Base-by-base conservation (phyloP, 2,329 filamentous ascomycete genomes). In the Fusarium pseudocircinatum region DNA sequence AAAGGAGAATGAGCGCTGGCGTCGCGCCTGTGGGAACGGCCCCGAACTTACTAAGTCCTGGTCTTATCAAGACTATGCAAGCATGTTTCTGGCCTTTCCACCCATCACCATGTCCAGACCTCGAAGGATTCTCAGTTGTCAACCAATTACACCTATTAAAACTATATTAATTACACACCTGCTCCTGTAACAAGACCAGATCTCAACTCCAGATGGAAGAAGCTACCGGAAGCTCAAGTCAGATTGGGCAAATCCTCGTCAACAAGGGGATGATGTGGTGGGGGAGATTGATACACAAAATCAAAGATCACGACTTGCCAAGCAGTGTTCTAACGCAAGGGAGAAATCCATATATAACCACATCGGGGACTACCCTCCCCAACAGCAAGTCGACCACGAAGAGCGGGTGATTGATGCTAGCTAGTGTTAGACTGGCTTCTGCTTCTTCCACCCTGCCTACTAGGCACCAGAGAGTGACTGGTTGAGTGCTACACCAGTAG, bases 111-210 rank as follows among this genome's bases (percentile, higher is more conserved):
- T 7, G 34, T 36, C 7, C 34, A 16, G 34, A 36, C 6, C 34
- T 36, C 34, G 16, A 9, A 9, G 34, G 15, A 36, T 36, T 36
- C 34, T 14, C 4, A 3, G 13, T 20, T n/a, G 0, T 16, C 24
- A 8, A 18, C n/a, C 13, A 22, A 22, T 1, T 5, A 15, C 2
- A 14, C 22, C 1, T 20, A 7, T 15, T 3, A 7, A 15, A 28
- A 22, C 13, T 9, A 44, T 26, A 26, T 7, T 2, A 8, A 16
- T 22, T 30, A 30, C 6, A 6, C 20, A 15, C 26, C 10, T 22
- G 10, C 26, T 22, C 18, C 30, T 10, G 6, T 4, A 26, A 18
- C 3, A 8, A 30, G 9, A 8, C 24, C 43, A 10, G 6, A 20
- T 9, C 24, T 22, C 5, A 28, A 9, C 5, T 9, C 43, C 43